Conservation (phyloP, 2,329 filamentous ascomycete species). For the Neopestalotiopsis rosae region DNA sequence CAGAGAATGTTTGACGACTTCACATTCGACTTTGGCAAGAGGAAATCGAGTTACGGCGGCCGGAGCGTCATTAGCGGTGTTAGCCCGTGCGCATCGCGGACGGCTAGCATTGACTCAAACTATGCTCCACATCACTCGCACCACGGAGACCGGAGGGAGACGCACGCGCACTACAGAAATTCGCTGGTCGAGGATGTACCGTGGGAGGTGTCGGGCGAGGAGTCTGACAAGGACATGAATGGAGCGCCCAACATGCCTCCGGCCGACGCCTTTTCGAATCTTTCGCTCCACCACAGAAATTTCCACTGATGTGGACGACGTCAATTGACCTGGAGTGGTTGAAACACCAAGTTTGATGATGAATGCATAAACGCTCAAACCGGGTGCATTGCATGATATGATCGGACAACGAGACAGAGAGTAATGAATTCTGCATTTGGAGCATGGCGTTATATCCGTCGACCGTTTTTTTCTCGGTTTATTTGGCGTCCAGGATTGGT, state of each 20-base stretch:
- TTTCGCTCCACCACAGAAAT: neutral
- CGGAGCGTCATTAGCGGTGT: conserved; percentile 32
- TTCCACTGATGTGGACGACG: neutral
- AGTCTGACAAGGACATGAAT: conserved; percentile 20
- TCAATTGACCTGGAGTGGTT: neutral
- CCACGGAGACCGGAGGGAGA: conserved; percentile 21
- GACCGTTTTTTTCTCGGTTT: neutral
- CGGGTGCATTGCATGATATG: neutral
- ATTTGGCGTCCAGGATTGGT: conserved; percentile 1
- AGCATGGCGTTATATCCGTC: neutral
- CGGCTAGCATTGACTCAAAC: conserved; percentile 31
- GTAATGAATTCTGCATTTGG: neutral
- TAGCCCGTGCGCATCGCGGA: conserved; percentile 35
- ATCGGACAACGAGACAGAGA: neutral
- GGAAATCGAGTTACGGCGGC: conserved; percentile 27
- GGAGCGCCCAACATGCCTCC: neutral
- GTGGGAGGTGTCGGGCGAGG: conserved; percentile 24
- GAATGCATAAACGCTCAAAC: neutral
- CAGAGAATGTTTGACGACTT: conserved; percentile 37
- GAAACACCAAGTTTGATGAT: neutral
- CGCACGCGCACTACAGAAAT: conserved; percentile 24
- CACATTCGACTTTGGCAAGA: conserved; percentile 34
- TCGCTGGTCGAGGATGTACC: conserved; percentile 22
- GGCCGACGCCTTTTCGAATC: neutral
- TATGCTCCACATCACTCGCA: conserved; percentile 16